These are phyloP conservation scores for Beauveria brongniartii DNA, from an alignment of 2,329 filamentous ascomycete genomes.

Conservation along the genomic window DNA sequence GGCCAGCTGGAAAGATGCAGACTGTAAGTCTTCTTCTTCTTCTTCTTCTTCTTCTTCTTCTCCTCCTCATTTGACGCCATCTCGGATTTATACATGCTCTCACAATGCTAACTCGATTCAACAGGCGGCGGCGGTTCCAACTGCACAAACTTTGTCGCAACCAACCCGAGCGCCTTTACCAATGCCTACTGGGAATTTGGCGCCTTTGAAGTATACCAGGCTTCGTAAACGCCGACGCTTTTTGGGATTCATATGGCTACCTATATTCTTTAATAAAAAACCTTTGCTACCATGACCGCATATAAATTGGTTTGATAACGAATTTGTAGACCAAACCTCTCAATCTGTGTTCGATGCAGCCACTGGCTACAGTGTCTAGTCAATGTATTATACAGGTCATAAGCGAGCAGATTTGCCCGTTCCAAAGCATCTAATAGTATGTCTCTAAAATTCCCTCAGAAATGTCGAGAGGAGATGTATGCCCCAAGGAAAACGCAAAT, in stretches of 20 bases:
- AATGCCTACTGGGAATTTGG: conserved; percentile 61
- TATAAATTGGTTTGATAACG: not conserved
- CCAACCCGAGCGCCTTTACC: conserved; percentile 45
- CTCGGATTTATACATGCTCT: no score
- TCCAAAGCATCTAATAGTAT: not conserved
- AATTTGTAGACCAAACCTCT: not conserved
- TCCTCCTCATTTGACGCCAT: no score
- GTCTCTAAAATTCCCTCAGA: not conserved
- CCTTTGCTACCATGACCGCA: not conserved
- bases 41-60: not conserved
- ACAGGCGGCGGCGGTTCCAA: conserved; percentile 44
- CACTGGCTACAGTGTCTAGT: conserved; percentile 10
- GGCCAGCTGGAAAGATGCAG: conserved; percentile 36
- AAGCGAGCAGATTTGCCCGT: not conserved
- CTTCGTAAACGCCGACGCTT: conserved; percentile 14
- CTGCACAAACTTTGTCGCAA: conserved; percentile 50
- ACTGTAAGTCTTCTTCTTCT: conserved; percentile 26
- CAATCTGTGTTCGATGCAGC: conserved; percentile 10
- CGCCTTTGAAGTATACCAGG: conserved; percentile 48
- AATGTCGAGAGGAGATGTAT: conserved; percentile 13
- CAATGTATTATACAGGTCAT: conserved; percentile 24
- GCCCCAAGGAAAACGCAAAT: conserved; percentile 16
- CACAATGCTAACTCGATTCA: conserved; percentile 15
- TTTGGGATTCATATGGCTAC: not conserved
- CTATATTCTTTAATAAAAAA: not conserved